phyloP scores from a whole-genome alignment of 805 yeast genomes.

The Barnettozyma californica region DNA sequence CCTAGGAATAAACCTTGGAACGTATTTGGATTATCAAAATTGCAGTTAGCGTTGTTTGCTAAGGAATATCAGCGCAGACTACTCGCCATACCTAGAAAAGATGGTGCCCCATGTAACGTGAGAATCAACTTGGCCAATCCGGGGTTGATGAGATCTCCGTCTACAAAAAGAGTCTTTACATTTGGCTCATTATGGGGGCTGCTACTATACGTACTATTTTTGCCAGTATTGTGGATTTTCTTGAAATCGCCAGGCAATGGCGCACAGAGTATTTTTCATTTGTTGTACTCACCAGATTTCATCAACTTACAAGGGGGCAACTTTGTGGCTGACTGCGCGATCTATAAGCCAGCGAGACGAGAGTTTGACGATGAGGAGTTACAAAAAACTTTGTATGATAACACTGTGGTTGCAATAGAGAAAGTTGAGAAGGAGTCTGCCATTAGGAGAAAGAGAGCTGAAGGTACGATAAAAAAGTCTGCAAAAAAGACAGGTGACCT shows the following conservation, averaged over 20 bases:
- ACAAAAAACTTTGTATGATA: slow-evolving; percentile 54
- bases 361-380: slow-evolving; percentile 61
- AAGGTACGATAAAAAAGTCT: not conserved
- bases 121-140: slow-evolving; percentile 80
- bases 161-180: slow-evolving; percentile 71
- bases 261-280: slow-evolving; percentile 69
- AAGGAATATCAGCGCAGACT: slow-evolving; percentile 69
- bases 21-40: slow-evolving; percentile 77
- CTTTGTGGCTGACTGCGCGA: slow-evolving; percentile 66
- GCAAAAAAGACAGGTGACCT: not conserved
- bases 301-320: slow-evolving; percentile 58
- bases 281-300: slow-evolving; percentile 67
- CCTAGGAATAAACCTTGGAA: slow-evolving; percentile 63
- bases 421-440: slow-evolving; percentile 69
- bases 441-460: slow-evolving; percentile 48
- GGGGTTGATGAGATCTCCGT: slow-evolving; percentile 84
- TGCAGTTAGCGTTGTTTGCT: slow-evolving; percentile 71
- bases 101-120: slow-evolving; percentile 65
- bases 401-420: slow-evolving; percentile 53
- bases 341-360: slow-evolving; percentile 47
- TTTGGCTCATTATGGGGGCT: slow-evolving; percentile 68
- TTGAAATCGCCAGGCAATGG: slow-evolving; percentile 76
- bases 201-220: slow-evolving; percentile 57
- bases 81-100: slow-evolving; percentile 55
- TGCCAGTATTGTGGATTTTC: slow-evolving; percentile 81